Percentiles rank a stretch among this genome's conserved stretches.
Evolutionary conservation across 108 stramenopile genomes (phyloP).

Genomic region (Asterionellopsis glacialis): DNA sequence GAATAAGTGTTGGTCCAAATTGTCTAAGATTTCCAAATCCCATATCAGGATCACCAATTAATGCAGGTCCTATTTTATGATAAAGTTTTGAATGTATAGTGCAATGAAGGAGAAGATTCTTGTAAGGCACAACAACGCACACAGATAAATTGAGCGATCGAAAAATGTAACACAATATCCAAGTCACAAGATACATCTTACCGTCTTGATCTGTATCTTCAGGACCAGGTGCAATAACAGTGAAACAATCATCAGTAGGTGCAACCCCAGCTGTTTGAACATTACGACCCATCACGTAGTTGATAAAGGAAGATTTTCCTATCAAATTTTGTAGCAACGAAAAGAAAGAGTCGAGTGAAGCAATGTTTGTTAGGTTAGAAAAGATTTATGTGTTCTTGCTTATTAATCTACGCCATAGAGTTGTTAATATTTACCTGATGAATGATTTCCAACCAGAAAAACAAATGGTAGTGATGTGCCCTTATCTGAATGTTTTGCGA

Average conservation of each 20-base stretch:
- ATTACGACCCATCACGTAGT: conserved; percentile 83
- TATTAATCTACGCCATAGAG: too few species aligned
- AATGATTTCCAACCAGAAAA: conserved; percentile 97
- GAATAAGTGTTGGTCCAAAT: conserved; percentile 94
- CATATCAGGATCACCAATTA: conserved; percentile 96
- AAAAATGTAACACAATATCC: too few species aligned
- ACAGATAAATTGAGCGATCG: too few species aligned
- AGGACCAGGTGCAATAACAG: conserved; percentile 94
- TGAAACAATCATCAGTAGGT: conserved; percentile 99
- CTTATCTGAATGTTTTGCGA: conserved; percentile 48
- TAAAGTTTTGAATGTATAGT: not conserved
- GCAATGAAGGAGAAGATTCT: too few species aligned
- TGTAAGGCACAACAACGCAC: too few species aligned
- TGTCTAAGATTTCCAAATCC: conserved; percentile 89
- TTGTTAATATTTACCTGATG: too few species aligned
- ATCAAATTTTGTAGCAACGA: too few species aligned
- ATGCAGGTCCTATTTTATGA: conserved; percentile 31
- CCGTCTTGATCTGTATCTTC: conserved; percentile 90
- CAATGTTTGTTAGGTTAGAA: too few species aligned
- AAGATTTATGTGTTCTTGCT: too few species aligned
- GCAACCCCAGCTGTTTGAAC: conserved; percentile 99
- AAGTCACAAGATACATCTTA: conserved; percentile 6
- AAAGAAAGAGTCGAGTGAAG: too few species aligned
- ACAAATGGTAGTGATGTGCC: conserved; percentile 91
- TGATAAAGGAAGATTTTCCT: conserved; percentile 92